These are phyloP conservation scores for Xylariaceae sp. DNA, from an alignment of 2,329 filamentous ascomycete genomes.

Conservation along the genomic window DNA sequence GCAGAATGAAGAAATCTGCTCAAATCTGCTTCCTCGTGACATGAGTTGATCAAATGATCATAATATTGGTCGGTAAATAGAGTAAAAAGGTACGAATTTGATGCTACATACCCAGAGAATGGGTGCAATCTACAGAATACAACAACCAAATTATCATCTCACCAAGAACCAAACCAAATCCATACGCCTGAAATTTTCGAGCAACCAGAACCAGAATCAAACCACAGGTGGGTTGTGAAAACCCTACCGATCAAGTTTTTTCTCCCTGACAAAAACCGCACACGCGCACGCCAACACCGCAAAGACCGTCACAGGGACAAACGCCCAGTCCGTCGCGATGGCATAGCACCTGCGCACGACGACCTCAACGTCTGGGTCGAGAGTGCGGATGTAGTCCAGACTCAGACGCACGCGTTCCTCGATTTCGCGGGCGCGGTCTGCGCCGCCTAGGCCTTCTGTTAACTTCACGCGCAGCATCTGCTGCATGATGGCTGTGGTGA, in stretches of 20 bases:
- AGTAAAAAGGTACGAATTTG: too few relatives aligned
- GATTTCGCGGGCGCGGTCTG: slow-evolving; percentile 56
- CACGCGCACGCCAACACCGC: slow-evolving; percentile 36
- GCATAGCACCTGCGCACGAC: slow-evolving; percentile 65
- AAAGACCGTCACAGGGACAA: slow-evolving; percentile 37
- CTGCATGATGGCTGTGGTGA: slow-evolving; percentile 67
- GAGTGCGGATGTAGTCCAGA: slow-evolving; percentile 60
- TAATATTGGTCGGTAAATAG: too few relatives aligned
- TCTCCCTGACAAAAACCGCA: slow-evolving; percentile 53
- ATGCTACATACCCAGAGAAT: too few relatives aligned
- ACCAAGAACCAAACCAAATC: not conserved
- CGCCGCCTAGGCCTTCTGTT: slow-evolving; percentile 46
- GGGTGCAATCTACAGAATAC: too few relatives aligned
- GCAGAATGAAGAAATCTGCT: too few relatives aligned
- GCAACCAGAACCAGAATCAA: too few relatives aligned
- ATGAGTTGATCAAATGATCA: too few relatives aligned
- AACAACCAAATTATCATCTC: not conserved
- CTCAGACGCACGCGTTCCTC: slow-evolving; percentile 65
- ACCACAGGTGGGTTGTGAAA: not conserved
- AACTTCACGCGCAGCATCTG: slow-evolving; percentile 58
- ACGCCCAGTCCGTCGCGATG: slow-evolving; percentile 37
- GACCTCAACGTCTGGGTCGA: slow-evolving; percentile 54
- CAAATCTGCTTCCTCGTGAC: too few relatives aligned
- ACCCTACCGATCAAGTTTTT: slow-evolving; percentile 39
- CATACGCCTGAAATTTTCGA: not conserved